Evolutionary conservation across 148 eudicot genomes (phyloP), one percentile per base, ranked within the genome.

Genomic region (Rhododendron molle): DNA sequence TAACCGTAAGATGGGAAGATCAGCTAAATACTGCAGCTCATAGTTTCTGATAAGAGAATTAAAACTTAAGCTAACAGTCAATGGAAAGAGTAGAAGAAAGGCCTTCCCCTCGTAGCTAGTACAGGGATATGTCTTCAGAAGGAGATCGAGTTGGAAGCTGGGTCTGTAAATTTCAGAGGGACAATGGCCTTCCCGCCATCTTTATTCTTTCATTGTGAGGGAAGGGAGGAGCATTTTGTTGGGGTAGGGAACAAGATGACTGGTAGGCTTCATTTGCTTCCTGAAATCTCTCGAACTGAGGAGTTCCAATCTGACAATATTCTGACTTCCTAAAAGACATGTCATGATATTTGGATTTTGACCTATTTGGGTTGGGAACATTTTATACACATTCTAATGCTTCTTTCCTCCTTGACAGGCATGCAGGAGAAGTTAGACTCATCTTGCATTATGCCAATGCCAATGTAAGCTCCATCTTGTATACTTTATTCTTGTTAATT

Each of bases 391-490:
- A 2, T 80, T 80, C 65, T 30, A 80, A 50, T 80, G 4, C 6
- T 6, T 34, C 56, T 44, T 58, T 78, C 83, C 76, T 30, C 20
- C 76, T 71, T 5, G 9, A 72, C 91, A 96, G 99, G 89, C 89
- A 91, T 90, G 97, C 99, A 49, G 98, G 99, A 86, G 99, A 97
- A 93, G 90, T 97, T 30, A 94, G 94, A 85, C 76, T 96, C 86
- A 95, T 95, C 81, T 89, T 96, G 93, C 96, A 95, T 88, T 96
- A 91, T 87, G 87, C 92, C 72, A 88, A 90, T 60, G 91, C 93
- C 88, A 91, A 88, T 81, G 99, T 93, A 89, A 90, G 92, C 84
- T 78, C 54, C 44, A n/a, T 74, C 5, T 74, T 74, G 5, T 26
- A 3, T 58, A 6, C 15, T 49, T 58, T 54, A 49, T 26, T 85